These are phyloP conservation scores for Pichia ethanolica DNA, from an alignment of 805 yeast species.

Conservation along the genomic window DNA sequence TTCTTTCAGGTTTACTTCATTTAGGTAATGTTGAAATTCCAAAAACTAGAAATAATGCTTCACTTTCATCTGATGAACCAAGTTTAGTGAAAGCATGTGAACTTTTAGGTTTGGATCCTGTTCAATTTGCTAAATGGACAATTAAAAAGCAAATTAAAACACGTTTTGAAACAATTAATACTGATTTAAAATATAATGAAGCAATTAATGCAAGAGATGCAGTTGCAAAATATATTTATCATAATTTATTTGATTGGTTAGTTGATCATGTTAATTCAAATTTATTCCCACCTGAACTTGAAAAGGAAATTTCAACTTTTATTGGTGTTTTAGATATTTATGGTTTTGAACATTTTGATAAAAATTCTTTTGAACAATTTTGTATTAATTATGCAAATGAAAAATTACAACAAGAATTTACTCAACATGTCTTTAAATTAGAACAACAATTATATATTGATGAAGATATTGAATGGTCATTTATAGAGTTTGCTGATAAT, in stretches of 20 bases:
- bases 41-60: slow-evolving; percentile 79
- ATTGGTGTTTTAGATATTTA: slow-evolving; percentile 97
- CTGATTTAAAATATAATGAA: slow-evolving; percentile 73
- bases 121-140: slow-evolving; percentile 78
- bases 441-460: slow-evolving; percentile 93
- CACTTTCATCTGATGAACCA: slow-evolving; percentile 79
- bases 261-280: slow-evolving; percentile 78
- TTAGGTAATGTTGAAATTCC: slow-evolving; percentile 87
- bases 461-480: slow-evolving; percentile 94
- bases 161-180: slow-evolving; percentile 84
- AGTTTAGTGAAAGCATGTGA: slow-evolving; percentile 75
- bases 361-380: slow-evolving; percentile 93
- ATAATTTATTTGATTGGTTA: slow-evolving; percentile 92
- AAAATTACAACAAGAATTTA: slow-evolving; percentile 93
- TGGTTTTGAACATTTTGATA: slow-evolving; percentile 94
- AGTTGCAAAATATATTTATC: slow-evolving; percentile 89
- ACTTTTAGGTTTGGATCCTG: slow-evolving; percentile 71
- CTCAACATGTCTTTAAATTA: slow-evolving; percentile 92
- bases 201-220: slow-evolving; percentile 92
- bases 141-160: slow-evolving; percentile 87
- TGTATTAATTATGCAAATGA: slow-evolving; percentile 97
- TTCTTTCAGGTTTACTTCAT: slow-evolving; percentile 84
- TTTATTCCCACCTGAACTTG: slow-evolving; percentile 68
- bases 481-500: slow-evolving; percentile 91
- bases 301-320: slow-evolving; percentile 44